phyloP scores from a whole-genome alignment of 208 protist species.

The Herpetomonas samuelpessoai region DNA sequence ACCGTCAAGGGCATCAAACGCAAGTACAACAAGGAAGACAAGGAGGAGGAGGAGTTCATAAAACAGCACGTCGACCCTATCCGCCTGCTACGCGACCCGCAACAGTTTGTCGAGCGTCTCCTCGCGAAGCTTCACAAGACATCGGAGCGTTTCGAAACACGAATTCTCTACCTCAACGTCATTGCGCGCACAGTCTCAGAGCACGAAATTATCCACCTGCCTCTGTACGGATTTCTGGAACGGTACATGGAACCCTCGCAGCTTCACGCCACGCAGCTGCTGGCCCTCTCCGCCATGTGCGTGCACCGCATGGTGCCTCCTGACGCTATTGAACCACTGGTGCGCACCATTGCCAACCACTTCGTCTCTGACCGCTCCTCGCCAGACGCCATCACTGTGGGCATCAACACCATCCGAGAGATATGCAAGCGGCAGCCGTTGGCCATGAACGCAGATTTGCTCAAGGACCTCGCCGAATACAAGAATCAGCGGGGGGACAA shows the following conservation, averaged over 20 bases:
- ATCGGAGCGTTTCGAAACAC: conserved; percentile 94
- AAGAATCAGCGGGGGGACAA: conserved; percentile 93
- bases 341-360: conserved; percentile 94
- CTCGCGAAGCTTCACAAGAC: conserved; percentile 90
- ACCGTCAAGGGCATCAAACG: conserved; percentile 57
- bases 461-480: conserved; percentile 95
- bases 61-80: conserved; percentile 94
- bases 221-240: conserved; percentile 96
- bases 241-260: conserved; percentile 97
- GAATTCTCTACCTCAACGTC: conserved; percentile 96
- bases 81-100: conserved; percentile 95
- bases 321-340: conserved; percentile 90
- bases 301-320: conserved; percentile 95
- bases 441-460: conserved; percentile 91
- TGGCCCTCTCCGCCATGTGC: conserved; percentile 94
- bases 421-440: conserved; percentile 95
- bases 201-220: conserved; percentile 95
- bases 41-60: conserved; percentile 63
- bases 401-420: conserved; percentile 96
- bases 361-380: conserved; percentile 95
- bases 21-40: conserved; percentile 86
- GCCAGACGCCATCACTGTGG: conserved; percentile 93
- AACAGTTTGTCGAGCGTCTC: conserved; percentile 95
- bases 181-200: conserved; percentile 93
- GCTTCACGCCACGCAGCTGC: conserved; percentile 94